Evolutionary conservation across 1,284 basidiomycete genomes (phyloP).

Genomic region (Cutaneotrichosporon curvatum): DNA sequence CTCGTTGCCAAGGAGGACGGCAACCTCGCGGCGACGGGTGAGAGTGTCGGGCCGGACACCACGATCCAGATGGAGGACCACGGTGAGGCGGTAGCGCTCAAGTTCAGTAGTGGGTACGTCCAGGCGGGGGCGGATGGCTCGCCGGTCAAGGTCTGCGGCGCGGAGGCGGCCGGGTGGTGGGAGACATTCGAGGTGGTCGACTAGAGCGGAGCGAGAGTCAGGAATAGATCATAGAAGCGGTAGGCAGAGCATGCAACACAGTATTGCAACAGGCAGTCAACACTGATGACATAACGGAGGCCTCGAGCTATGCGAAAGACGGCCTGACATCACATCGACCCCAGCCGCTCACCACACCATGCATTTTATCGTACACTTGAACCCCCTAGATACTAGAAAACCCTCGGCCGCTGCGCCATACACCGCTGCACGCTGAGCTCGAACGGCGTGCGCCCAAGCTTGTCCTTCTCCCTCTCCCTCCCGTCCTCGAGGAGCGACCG

Average conservation of each 20-base stretch:
- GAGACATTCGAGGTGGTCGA: constrained; percentile 16
- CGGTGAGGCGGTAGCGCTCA: neutral
- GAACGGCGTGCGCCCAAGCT: constrained; percentile 33
- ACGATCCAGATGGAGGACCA: too few relatives aligned
- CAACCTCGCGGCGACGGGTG: too few relatives aligned
- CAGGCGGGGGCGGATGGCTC: constrained; percentile 4
- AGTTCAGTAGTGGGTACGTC: neutral
- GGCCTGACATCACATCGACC: too few relatives aligned
- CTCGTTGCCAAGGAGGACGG: neutral
- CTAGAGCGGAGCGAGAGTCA: too few relatives aligned
- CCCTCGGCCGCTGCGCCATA: constrained; percentile 31
- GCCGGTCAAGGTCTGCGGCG: constrained; percentile 2
- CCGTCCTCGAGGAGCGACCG: constrained; percentile 6
- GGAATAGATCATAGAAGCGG: too few relatives aligned
- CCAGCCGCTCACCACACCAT: neutral
- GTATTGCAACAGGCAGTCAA: too few relatives aligned
- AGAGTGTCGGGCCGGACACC: too few relatives aligned
- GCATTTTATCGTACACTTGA: neutral
- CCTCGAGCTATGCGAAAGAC: too few relatives aligned
- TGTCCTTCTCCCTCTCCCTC: constrained; percentile 5
- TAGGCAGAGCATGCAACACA: too few relatives aligned
- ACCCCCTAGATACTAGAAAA: neutral
- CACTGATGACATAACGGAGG: too few relatives aligned
- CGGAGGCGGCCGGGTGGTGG: constrained; percentile 12
- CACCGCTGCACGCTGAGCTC: constrained; percentile 37